Base-by-base conservation (phyloP, 1,284 basidiomycete species). In the Heterobasidion occidentale region DNA sequence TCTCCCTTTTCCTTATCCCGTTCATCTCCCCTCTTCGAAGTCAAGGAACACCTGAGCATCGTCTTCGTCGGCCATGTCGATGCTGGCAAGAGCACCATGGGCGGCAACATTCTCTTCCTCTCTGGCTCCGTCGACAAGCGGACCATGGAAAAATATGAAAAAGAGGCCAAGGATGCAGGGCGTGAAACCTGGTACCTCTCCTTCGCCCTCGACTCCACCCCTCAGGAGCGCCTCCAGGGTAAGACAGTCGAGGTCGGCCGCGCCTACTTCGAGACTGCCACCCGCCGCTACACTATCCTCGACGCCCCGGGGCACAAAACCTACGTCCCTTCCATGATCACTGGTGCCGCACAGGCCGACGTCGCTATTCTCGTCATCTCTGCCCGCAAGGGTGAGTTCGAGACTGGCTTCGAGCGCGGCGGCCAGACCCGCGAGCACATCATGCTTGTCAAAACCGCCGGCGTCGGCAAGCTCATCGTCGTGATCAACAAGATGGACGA, bases 401-500 rank as follows among this genome's bases (percentile, higher is more conserved):
- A 98, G 75, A 97, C 95, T 27, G 95, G 95, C 20, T 98, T 98
- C 72, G 95, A 98, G 72, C 86, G 83, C 68, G 94, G 94, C 52
- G 95, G 95, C 7, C 95, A 98, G 77, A 98, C 95, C 36, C 84
- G 95, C 64, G 95, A 98, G 76, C 95, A 98, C 70, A 88, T 96
- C 71, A 94, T 97, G 88, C 77, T 98, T 64, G 93, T 98, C 70
- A 97, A 97, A 78, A 98, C 94, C 15, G 94, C 93, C 42, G 95
- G 95, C 59, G 92, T 98, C 50, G 85, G 85, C 65, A 94, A 93
- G 73, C 66, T 98, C 53, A 71, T 97, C 59, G 78, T 94, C 58
- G 93, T 87, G 38, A 82, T 98, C 71, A 98, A 98, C 80, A 98
- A 98, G 77, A 98, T 98, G 95, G 95, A 98, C 71, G 95, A 98